Base-by-base conservation (phyloP, 2,329 filamentous ascomycete species). In the Cladosporium sp. region DNA sequence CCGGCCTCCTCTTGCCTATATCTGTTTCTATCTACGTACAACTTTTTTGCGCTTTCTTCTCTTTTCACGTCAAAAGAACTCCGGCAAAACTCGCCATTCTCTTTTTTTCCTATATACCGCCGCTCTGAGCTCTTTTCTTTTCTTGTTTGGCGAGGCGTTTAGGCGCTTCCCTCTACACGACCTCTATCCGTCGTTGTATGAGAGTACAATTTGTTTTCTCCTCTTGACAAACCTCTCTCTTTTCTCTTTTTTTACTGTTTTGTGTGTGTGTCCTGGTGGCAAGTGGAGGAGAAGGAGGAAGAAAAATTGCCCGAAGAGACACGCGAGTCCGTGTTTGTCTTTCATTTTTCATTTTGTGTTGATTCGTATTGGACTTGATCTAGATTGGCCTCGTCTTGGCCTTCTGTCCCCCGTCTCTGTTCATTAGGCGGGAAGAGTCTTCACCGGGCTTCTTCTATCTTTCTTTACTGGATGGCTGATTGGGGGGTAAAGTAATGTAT, bases 101-200 rank as follows among this genome's bases (percentile, higher is more conserved):
- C 30, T 34, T 26, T 58, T 58, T 38, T 32, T 21, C 7, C 18
- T 24, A 21, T 26, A 6, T 51, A 24, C 10, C 47, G n/a, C 12
- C 28, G n/a, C 4, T 36, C n/a, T 24, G 52, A 30, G 24, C 4
- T 14, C 12, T 38, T 38, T 58, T 21, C 10, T 26, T 58, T 28
- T n/a, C 21, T 58, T 24, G 11, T 54, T 63, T 28, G 60, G 60
- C 60, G 47, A 55, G 60, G 60, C 60, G 60, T 63, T 54, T 41
- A 34, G 60, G 60, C 60, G 60, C 49, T 26, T 52, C 32, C 44
- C 26, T 61, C 57, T 28, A 7, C 24, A 24, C 26, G 34, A n/a
- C 21, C 26, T 47, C 30, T 30, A 4, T 4, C 36, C 21, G 55
- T 34, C 21, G n/a, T 59, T 41, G 32, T 41, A 12, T 18, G 55